phyloP scores from a whole-genome alignment of 31 red algal genomes.

The Asparagopsis taxiformis region DNA sequence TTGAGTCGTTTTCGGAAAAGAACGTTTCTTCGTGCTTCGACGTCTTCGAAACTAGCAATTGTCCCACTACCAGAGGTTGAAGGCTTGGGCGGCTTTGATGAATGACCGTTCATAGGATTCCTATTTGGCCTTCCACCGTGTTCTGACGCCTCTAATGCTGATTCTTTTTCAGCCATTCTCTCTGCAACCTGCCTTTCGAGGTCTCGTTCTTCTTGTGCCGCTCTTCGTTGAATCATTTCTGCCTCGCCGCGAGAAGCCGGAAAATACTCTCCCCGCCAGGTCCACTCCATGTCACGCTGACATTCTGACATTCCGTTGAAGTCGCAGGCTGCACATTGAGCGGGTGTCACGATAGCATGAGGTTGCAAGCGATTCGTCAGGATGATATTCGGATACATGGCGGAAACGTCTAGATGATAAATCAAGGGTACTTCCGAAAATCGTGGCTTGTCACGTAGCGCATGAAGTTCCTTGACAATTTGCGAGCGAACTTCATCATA shows the following conservation, averaged over 20 bases:
- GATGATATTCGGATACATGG: constrained; percentile 99
- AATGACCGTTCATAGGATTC: no score
- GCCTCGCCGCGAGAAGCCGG: constrained; percentile 96
- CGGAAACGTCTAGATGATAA: constrained; percentile 98
- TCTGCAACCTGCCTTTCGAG: constrained; percentile 11
- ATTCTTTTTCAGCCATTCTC: background rate
- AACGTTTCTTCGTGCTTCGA: constrained; percentile 43
- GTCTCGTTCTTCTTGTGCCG: constrained; percentile 53
- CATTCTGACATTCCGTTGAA: constrained; percentile 94
- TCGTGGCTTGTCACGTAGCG: constrained; percentile 53
- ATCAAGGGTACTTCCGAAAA: constrained; percentile 78
- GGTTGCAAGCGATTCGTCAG: constrained; percentile 98
- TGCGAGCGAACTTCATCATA: constrained; percentile 75
- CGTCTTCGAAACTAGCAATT: constrained; percentile 63
- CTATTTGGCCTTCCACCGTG: background rate
- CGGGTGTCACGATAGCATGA: constrained; percentile 89
- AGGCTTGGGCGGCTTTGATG: background rate
- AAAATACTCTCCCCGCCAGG: constrained; percentile 95
- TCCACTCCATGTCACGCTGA: constrained; percentile 93
- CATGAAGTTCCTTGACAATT: constrained; percentile 65
- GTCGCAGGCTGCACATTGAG: constrained; percentile 93
- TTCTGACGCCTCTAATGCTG: constrained; percentile 2
- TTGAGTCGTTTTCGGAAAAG: constrained; percentile 78
- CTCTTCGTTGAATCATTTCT: constrained; percentile 79
- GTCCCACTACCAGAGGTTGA: background rate